phyloP scores from a whole-genome alignment of 2,329 filamentous ascomycete species.

The Remersonia thermophila region DNA sequence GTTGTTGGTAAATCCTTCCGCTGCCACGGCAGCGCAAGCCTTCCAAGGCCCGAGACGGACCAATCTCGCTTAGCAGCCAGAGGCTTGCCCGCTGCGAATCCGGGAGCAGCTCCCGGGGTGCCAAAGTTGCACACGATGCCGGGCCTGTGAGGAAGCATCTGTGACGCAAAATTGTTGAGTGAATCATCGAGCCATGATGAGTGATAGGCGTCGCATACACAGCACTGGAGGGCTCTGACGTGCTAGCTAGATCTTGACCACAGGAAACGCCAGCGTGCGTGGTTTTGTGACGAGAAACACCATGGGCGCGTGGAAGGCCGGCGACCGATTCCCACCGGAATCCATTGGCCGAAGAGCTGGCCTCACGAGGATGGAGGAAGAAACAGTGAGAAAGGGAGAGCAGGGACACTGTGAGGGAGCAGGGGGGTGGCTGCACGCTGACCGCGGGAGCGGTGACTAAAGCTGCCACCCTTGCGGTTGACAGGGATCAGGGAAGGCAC shows the following conservation, averaged over 20 bases:
- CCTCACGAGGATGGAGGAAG: not conserved
- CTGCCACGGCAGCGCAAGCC: conserved; percentile 9
- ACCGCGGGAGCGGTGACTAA: too few species aligned
- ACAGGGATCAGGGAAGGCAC: not conserved
- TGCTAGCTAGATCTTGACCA: not conserved
- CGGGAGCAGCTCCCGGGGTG: conserved; percentile 12
- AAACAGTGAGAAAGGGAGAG: not conserved
- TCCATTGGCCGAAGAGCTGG: conserved; percentile 6
- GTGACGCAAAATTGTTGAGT: conserved; percentile 12
- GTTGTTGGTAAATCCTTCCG: conserved; percentile 11
- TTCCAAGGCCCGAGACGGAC: conserved; percentile 9
- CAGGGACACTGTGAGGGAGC: too few species aligned
- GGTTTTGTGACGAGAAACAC: not conserved
- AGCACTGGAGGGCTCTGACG: not conserved
- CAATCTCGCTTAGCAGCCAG: conserved; percentile 18
- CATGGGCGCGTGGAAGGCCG: not conserved
- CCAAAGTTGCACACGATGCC: conserved; percentile 12
- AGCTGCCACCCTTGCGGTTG: too few species aligned
- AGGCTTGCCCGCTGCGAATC: conserved; percentile 13
- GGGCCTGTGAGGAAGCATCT: conserved; percentile 6
- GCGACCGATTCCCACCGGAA: conserved; percentile 1
- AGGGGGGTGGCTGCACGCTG: too few species aligned
- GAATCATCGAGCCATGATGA: conserved; percentile 10
- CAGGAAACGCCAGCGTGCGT: not conserved
- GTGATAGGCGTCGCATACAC: not conserved